A percentile compares a stretch with the other conserved stretches of the same genome.
These are phyloP conservation scores for Pterocarpus macrocarpus DNA, from an alignment of 306 rosid species.

Conservation along the genomic window DNA sequence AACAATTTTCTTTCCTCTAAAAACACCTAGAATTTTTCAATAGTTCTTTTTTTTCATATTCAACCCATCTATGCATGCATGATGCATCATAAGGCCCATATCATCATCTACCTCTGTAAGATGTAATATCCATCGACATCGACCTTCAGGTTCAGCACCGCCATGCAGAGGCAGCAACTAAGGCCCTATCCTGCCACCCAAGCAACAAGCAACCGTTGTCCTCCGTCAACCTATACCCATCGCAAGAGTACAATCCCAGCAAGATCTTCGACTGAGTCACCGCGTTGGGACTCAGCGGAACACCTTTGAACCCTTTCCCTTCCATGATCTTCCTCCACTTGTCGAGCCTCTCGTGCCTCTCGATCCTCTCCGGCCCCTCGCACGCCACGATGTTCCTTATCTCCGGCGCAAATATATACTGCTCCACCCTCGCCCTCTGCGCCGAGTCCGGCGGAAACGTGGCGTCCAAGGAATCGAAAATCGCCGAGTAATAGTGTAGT, in stretches of 20 bases:
- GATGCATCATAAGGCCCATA: neutral
- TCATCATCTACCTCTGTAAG: neutral
- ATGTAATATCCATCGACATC: too few species aligned
- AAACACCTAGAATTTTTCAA: too few species aligned
- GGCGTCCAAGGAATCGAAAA: conserved; percentile 88
- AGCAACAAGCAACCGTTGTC: conserved; percentile 86
- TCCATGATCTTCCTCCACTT: conserved; percentile 95
- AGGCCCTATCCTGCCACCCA: conserved; percentile 89
- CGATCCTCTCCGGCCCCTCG: conserved; percentile 78
- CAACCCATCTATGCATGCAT: neutral
- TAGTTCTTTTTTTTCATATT: too few species aligned
- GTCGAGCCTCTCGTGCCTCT: conserved; percentile 88
- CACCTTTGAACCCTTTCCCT: conserved; percentile 83
- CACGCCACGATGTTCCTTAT: conserved; percentile 86
- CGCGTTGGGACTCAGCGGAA: conserved; percentile 79
- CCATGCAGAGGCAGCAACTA: conserved; percentile 95
- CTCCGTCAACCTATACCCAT: conserved; percentile 84
- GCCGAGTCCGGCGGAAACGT: conserved; percentile 83
- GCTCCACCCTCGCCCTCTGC: conserved; percentile 94
- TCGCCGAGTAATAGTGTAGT: conserved; percentile 81
- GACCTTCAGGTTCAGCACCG: conserved; percentile 57
- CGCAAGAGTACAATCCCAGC: conserved; percentile 83
- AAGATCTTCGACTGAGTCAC: conserved; percentile 89
- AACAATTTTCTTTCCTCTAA: neutral
- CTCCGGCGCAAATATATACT: conserved; percentile 88